These are phyloP conservation scores for Prunus armeniaca DNA, from an alignment of 306 rosid genomes.

Conservation along the genomic window DNA sequence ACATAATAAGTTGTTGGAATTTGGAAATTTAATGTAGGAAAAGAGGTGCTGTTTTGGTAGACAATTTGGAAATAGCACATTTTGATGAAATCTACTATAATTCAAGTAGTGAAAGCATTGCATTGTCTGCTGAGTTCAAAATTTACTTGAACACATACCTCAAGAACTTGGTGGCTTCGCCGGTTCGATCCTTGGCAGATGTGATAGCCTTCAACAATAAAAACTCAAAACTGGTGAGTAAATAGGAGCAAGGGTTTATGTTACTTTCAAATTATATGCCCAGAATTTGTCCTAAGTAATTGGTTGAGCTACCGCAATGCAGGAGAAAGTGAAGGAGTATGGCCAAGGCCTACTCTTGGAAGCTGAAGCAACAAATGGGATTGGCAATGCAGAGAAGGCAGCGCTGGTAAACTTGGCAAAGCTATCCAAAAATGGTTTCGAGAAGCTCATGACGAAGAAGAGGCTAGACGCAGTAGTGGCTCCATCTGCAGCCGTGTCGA, in stretches of 20 bases:
- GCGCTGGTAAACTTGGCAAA: neutral
- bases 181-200: slow-evolving; percentile 21
- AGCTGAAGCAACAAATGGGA: slow-evolving; percentile 5
- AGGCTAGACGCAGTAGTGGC: slow-evolving; percentile 47
- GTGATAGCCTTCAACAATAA: slow-evolving; percentile 21
- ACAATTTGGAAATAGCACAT: slow-evolving; percentile 39
- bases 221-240: slow-evolving; percentile 17
- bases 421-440: neutral
- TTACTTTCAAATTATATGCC: neutral
- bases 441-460: slow-evolving; percentile 33
- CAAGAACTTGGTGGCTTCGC: slow-evolving; percentile 18
- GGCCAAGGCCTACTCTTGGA: neutral
- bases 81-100: neutral
- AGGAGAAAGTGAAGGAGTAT: slow-evolving; percentile 38
- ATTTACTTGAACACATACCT: slow-evolving; percentile 18
- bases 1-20: neutral
- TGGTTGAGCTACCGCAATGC: neutral
- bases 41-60: slow-evolving; percentile 47
- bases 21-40: slow-evolving; percentile 22
- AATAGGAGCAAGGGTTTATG: neutral
- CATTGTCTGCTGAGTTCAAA: slow-evolving; percentile 11
- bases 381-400: neutral
- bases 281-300: neutral
- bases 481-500: neutral
- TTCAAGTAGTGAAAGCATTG: neutral